Percentiles rank a stretch among this genome's conserved stretches.
Conservation (phyloP, 805 yeast genomes). For the Yarrowia sp. region DNA sequence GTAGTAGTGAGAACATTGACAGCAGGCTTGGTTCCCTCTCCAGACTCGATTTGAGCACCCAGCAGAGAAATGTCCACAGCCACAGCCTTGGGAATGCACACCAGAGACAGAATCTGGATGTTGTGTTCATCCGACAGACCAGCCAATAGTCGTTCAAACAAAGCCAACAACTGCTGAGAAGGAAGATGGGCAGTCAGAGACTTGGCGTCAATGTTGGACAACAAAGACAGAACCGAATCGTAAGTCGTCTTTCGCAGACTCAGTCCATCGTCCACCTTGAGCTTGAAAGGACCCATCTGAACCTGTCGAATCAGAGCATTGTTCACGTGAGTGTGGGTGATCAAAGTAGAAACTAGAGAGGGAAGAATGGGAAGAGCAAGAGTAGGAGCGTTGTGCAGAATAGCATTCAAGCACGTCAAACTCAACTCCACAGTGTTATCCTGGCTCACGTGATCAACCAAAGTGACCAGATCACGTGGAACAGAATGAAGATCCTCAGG, state of each 20-base stretch:
- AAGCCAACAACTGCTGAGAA: slow-evolving; percentile 37
- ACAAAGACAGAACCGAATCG: slow-evolving; percentile 49
- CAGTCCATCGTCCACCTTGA: slow-evolving; percentile 73
- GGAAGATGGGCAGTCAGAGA: slow-evolving; percentile 34
- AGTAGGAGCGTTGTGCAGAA: slow-evolving; percentile 55
- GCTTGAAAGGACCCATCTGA: slow-evolving; percentile 85
- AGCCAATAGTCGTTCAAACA: slow-evolving; percentile 46
- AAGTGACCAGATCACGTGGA: slow-evolving; percentile 32
- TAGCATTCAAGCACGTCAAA: slow-evolving; percentile 56
- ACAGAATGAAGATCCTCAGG: slow-evolving; percentile 12
- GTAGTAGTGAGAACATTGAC: background rate
- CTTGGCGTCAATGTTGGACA: slow-evolving; percentile 49
- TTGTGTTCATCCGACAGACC: slow-evolving; percentile 64
- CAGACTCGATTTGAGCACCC: background rate
- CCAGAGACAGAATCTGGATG: slow-evolving; percentile 54
- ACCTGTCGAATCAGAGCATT: slow-evolving; percentile 51
- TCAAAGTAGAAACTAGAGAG: slow-evolving; percentile 41
- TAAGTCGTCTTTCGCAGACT: slow-evolving; percentile 69
- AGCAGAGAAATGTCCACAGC: background rate
- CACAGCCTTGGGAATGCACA: slow-evolving; percentile 38
- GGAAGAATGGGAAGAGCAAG: slow-evolving; percentile 49
- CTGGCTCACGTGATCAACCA: slow-evolving; percentile 35
- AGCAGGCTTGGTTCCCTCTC: slow-evolving; percentile 4
- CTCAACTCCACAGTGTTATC: slow-evolving; percentile 58
- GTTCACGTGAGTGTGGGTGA: slow-evolving; percentile 49